Evolutionary conservation across 768 basidiomycete species (phyloP).

Genomic region (Crucibulum laeve): DNA sequence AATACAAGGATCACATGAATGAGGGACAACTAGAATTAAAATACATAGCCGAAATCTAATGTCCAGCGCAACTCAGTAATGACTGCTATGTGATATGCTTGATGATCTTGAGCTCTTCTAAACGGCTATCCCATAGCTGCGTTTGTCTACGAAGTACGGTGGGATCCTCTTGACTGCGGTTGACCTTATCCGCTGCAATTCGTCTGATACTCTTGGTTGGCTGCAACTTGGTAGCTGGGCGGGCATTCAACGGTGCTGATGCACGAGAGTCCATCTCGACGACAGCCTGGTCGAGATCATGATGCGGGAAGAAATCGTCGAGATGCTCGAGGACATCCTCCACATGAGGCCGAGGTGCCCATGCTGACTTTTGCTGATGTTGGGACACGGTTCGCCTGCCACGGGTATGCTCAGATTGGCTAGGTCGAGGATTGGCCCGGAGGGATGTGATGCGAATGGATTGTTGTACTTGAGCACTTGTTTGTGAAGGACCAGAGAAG

Average conservation of each 20-base stretch:
- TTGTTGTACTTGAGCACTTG: background rate
- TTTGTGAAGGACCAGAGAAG: conserved; percentile 4
- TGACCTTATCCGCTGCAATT: conserved; percentile 72
- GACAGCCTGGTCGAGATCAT: conserved; percentile 84
- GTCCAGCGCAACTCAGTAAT: no score
- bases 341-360: conserved; percentile 59
- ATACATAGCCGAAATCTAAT: background rate
- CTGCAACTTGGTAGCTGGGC: background rate
- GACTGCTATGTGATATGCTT: conserved; percentile 4
- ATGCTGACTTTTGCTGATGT: no score
- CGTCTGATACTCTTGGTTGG: conserved; percentile 76
- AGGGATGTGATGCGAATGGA: no score
- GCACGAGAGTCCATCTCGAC: conserved; percentile 45
- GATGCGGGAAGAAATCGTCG: conserved; percentile 82
- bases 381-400: no score
- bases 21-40: background rate
- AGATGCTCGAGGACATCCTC: conserved; percentile 80
- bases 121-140: conserved; percentile 36
- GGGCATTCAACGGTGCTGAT: conserved; percentile 18
- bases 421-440: no score
- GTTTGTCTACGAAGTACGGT: conserved; percentile 32
- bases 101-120: conserved; percentile 32
- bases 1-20: no score
- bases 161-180: conserved; percentile 44
- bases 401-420: no score